A percentile compares a stretch with the other conserved stretches of the same genome.
Conservation (phyloP, 2,329 filamentous ascomycete species). For the Aspergillus flavus region DNA sequence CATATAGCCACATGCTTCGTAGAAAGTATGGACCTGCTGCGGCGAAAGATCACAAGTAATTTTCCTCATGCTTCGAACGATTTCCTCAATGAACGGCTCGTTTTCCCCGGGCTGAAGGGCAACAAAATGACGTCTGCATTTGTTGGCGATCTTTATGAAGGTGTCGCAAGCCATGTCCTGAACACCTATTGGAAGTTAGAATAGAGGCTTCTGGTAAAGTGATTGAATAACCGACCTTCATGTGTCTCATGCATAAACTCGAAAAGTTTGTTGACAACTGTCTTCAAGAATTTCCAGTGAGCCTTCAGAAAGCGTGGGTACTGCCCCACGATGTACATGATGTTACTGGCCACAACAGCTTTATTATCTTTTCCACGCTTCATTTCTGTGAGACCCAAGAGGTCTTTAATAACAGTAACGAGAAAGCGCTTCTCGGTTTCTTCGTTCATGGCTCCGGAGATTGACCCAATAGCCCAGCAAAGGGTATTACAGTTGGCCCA, state of each 20-base stretch:
- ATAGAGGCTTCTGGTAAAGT: background rate
- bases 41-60: constrained; percentile 94
- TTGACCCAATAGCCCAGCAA: constrained; percentile 98
- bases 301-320: constrained; percentile 98
- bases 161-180: constrained; percentile 99
- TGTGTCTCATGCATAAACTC: constrained; percentile 99
- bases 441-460: constrained; percentile 98
- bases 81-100: constrained; percentile 98
- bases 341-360: constrained; percentile 97
- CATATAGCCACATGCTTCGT: constrained; percentile 99
- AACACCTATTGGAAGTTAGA: constrained; percentile 64
- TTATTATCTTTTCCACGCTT: constrained; percentile 99
- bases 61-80: constrained; percentile 91
- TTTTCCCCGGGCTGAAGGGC: constrained; percentile 90
- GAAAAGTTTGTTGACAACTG: constrained; percentile 98
- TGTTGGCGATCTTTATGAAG: constrained; percentile 99
- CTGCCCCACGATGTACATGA: constrained; percentile 99
- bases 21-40: constrained; percentile 98
- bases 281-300: constrained; percentile 99
- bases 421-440: constrained; percentile 98
- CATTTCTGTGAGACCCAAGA: constrained; percentile 96
- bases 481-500: constrained; percentile 99
- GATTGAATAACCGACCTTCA: constrained; percentile 65
- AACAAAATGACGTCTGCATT: constrained; percentile 96
- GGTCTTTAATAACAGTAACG: constrained; percentile 97